Base-by-base conservation (phyloP, 228 moss, liverwort and hornwort genomes). In the Sphagnum magellanicum region DNA sequence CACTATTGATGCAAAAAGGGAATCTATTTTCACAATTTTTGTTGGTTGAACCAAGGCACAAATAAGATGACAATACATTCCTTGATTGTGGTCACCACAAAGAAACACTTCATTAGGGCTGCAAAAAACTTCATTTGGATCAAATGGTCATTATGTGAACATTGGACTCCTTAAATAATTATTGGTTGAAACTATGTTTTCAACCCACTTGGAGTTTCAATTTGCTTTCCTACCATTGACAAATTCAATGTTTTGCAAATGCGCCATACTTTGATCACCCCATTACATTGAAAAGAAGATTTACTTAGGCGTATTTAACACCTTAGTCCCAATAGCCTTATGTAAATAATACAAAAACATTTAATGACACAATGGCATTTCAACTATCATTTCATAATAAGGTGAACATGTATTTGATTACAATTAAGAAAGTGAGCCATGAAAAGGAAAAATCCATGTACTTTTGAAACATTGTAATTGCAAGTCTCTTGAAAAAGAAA, bases 21-120 rank as follows among this genome's bases (percentile, higher is more conserved):
- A 15, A 12, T 64, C 16, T n/a, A 90, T 77, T 63, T 73, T 80
- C 55, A 68, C 73, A 6, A 89, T 52, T 15, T 73, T 58, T 4
- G 76, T 12, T 60, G 79, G 49, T 50, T 70, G 79, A 15, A 79
- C 58, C 6, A 89, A 74, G 8, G 81, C 73, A 53, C 89, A 84
- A 49, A 87, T 76, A 50, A 87, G 17, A 51, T 89, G 87, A 71
- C 89, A 89, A 10, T 89, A 89, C 72, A 81, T 67, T 17, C 81
- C 72, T 57, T 87, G 82, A 16, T 63, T 49, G 52, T 67, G 46
- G 76, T 90, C 84, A 11, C 64, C n/a, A 60, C 77, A 84, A 5
- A 84, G 52, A 51, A 88, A 69, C 14, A 84, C 88, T 67, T 77
- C 81, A 15, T 81, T 74, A 0, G 84, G 84, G 47, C 81, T 84